Conservation (phyloP, 1,284 basidiomycete species). For the Tilletia horrida region DNA sequence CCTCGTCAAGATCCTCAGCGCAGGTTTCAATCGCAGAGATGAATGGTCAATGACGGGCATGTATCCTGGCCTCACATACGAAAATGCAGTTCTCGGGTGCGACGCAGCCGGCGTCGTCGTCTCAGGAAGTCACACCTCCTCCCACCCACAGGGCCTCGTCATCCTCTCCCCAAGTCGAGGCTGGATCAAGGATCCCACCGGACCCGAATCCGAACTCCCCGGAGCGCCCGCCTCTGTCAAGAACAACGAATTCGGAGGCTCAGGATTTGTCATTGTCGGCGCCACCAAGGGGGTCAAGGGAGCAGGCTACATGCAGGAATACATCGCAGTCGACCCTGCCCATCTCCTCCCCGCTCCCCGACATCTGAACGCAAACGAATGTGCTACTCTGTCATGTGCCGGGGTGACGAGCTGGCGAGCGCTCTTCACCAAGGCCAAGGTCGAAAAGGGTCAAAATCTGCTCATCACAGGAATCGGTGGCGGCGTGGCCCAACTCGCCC, state of each 20-base stretch:
- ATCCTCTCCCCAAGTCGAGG: slow-evolving; percentile 72
- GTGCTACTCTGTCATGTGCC: slow-evolving; percentile 72
- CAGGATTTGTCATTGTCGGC: slow-evolving; percentile 49
- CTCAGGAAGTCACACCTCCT: slow-evolving; percentile 59
- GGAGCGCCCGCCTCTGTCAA: slow-evolving; percentile 33
- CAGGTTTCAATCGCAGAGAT: slow-evolving; percentile 75
- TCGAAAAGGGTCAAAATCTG: slow-evolving; percentile 67
- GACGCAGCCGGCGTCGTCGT: slow-evolving; percentile 73
- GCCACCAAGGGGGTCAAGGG: slow-evolving; percentile 36
- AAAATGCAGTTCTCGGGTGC: slow-evolving; percentile 64
- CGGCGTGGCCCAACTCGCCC: slow-evolving; percentile 72
- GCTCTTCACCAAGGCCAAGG: slow-evolving; percentile 66
- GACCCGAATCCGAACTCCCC: slow-evolving; percentile 46
- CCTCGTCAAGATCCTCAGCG: slow-evolving; percentile 59
- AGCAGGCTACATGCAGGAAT: slow-evolving; percentile 71
- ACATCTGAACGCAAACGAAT: slow-evolving; percentile 69
- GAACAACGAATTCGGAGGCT: slow-evolving; percentile 36
- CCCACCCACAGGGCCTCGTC: slow-evolving; percentile 60
- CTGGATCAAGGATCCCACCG: slow-evolving; percentile 68
- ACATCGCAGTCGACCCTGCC: slow-evolving; percentile 69
- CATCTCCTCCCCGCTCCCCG: slow-evolving; percentile 68
- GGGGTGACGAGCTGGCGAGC: slow-evolving; percentile 77
- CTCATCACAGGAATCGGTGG: slow-evolving; percentile 65
- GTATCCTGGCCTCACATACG: slow-evolving; percentile 67
- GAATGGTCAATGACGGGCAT: slow-evolving; percentile 68